A percentile compares a stretch with the other conserved stretches of the same genome.
Evolutionary conservation across 2,329 filamentous ascomycete species (phyloP).

Genomic region (Ascochyta fabae): DNA sequence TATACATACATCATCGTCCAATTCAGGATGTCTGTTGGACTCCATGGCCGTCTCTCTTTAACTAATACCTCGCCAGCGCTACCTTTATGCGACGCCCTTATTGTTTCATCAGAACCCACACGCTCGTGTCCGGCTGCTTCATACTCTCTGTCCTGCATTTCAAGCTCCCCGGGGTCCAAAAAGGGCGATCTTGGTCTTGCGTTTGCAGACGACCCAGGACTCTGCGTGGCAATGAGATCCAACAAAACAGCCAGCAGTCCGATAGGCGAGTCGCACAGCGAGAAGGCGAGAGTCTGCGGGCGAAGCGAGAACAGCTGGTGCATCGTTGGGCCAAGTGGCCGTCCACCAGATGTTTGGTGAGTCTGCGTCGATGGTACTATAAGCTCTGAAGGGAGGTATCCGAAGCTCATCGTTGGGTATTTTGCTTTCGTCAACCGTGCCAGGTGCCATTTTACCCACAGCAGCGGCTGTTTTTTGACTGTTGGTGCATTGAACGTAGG

Average conservation of each 20-base stretch:
- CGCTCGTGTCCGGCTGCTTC: constrained; percentile 12
- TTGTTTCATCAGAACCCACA: constrained; percentile 10
- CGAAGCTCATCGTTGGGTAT: constrained; percentile 59
- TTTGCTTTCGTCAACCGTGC: constrained; percentile 52
- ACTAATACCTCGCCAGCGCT: neutral
- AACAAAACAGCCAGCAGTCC: constrained; percentile 44
- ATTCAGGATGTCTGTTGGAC: constrained; percentile 62
- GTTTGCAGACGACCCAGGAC: constrained; percentile 19
- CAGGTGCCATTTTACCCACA: constrained; percentile 64
- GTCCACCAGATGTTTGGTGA: neutral
- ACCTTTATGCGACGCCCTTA: neutral
- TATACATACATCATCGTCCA: constrained; percentile 53
- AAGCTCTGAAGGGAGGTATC: constrained; percentile 58
- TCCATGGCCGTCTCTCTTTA: constrained; percentile 29
- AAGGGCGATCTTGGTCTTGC: constrained; percentile 39
- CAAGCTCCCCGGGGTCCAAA: constrained; percentile 39
- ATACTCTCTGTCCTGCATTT: constrained; percentile 29
- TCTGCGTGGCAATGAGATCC: constrained; percentile 40
- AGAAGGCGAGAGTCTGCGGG: constrained; percentile 47
- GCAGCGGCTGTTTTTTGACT: constrained; percentile 52
- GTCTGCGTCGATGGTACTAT: constrained; percentile 33
- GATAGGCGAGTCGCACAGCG: constrained; percentile 48
- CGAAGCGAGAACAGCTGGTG: constrained; percentile 39
- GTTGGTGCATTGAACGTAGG: constrained; percentile 62
- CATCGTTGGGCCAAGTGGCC: constrained; percentile 23